Conservation (phyloP, 257 asterid species). For the Penstemon barbatus region DNA sequence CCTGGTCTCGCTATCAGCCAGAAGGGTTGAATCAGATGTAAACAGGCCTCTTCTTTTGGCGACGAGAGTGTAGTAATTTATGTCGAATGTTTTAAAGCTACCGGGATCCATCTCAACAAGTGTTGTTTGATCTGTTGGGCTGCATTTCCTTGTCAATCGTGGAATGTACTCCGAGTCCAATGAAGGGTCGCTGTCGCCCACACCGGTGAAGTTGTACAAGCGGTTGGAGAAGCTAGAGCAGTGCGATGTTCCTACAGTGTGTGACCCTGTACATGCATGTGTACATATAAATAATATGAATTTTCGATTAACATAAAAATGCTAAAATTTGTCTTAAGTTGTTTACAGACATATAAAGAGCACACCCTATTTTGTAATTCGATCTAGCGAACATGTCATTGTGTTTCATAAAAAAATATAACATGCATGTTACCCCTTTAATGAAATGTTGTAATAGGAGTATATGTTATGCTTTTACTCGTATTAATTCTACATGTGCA, state of each 20-base stretch:
- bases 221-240: conserved; percentile 52
- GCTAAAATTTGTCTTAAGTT: too few relatives aligned
- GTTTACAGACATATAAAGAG: too few relatives aligned
- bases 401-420: too few relatives aligned
- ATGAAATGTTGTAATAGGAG: too few relatives aligned
- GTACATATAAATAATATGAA: too few relatives aligned
- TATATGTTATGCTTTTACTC: too few relatives aligned
- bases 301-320: too few relatives aligned
- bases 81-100: conserved; percentile 45
- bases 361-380: too few relatives aligned
- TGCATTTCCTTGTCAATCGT: conserved; percentile 35
- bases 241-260: conserved; percentile 53
- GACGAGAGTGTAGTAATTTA: conserved; percentile 37
- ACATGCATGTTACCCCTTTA: too few relatives aligned
- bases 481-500: too few relatives aligned
- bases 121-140: conserved; percentile 39
- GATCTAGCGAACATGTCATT: too few relatives aligned
- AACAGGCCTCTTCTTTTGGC: conserved; percentile 48
- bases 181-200: conserved; percentile 53
- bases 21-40: conserved; percentile 49
- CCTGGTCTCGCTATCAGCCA: conserved; percentile 34
- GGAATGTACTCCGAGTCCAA: conserved; percentile 48
- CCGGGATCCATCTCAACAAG: conserved; percentile 62
- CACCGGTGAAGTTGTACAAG: conserved; percentile 62
- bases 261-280: conserved; percentile 35